phyloP scores from a whole-genome alignment of 108 stramenopile species.

The Nitzschia sp. region DNA sequence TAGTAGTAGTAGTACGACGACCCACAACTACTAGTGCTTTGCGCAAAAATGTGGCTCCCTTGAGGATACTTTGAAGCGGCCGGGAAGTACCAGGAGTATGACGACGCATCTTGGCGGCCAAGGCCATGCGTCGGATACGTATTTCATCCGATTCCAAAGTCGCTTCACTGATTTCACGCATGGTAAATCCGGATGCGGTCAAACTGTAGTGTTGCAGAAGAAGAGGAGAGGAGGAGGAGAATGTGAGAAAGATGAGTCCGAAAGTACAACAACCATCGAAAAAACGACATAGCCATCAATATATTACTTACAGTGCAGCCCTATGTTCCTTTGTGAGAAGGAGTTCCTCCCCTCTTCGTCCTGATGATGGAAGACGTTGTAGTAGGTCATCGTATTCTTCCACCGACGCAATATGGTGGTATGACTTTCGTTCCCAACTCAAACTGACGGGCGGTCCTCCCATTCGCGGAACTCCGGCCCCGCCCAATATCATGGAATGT shows the following conservation, averaged over 20 bases:
- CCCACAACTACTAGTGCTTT: no score
- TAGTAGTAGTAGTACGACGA: no score
- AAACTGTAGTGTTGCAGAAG: neutral
- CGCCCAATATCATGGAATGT: conserved; percentile 1
- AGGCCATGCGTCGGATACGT: no score
- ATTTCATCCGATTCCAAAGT: neutral
- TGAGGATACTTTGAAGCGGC: no score
- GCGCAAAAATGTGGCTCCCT: no score
- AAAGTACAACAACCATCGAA: neutral
- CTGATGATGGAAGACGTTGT: no score
- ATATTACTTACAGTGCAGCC: neutral
- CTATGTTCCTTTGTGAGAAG: neutral
- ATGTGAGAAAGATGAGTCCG: neutral
- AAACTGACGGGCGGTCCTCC: conserved; percentile 10
- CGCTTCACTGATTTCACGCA: conserved; percentile 8
- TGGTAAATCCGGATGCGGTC: neutral
- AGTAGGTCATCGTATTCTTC: conserved; percentile 11
- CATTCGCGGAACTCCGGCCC: conserved; percentile 3
- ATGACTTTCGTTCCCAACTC: neutral
- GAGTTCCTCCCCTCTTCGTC: conserved; percentile 1
- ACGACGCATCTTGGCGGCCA: no score
- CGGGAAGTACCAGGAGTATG: no score
- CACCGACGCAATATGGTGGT: neutral
- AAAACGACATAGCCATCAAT: neutral
- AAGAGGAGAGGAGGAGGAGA: no score